A percentile compares a stretch with the other conserved stretches of the same genome.
phyloP scores from a whole-genome alignment of 441 rosid genomes.

The Syzygium syzygioides region DNA sequence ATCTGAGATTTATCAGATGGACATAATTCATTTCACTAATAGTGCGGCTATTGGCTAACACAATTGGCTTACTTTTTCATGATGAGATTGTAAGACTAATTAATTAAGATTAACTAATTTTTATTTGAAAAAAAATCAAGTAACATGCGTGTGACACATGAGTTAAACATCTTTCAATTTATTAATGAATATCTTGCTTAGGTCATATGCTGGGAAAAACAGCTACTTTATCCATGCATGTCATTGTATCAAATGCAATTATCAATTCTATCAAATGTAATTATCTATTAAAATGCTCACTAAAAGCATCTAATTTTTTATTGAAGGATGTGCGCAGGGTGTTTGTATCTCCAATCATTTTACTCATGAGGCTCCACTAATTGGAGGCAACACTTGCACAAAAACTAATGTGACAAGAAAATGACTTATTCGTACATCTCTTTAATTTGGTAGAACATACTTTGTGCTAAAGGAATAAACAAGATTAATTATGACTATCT shows the following conservation, averaged over 20 bases:
- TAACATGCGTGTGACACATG: background rate
- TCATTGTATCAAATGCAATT: background rate
- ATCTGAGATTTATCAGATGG: background rate
- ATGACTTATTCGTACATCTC: background rate
- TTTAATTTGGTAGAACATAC: background rate
- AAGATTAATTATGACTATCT: background rate
- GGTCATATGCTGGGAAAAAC: background rate
- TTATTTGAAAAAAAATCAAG: background rate
- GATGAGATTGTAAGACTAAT: background rate
- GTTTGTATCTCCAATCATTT: background rate
- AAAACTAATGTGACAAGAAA: background rate
- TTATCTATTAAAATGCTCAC: background rate
- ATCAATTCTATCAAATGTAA: background rate
- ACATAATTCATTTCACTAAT: background rate
- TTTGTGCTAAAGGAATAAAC: background rate
- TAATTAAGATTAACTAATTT: background rate
- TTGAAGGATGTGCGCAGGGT: background rate
- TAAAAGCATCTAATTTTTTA: background rate
- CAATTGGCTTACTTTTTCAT: background rate
- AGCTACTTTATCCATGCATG: background rate
- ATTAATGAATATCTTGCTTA: background rate
- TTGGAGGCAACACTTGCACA: background rate
- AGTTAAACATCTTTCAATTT: background rate
- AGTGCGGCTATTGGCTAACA: background rate
- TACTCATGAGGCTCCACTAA: background rate